Evolutionary conservation across 208 protist species (phyloP), one percentile per base, ranked within the genome.

Genomic region (Wallacemonas collosoma): DNA sequence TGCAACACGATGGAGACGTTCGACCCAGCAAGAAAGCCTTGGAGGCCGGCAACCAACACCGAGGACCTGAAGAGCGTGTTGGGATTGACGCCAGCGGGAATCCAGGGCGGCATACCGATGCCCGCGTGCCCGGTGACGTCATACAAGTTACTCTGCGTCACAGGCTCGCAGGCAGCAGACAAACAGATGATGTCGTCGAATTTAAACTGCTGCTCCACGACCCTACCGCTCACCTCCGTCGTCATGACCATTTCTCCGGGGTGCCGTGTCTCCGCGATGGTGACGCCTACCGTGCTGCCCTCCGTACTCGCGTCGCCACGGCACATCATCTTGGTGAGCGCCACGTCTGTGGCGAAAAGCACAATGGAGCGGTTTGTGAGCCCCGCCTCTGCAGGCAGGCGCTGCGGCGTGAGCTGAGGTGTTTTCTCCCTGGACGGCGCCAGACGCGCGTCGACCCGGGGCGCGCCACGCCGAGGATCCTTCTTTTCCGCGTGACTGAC

Each of bases 1-100:
- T 82, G 81, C 55, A 86, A 45, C 51, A 79, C 48, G 48, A 86
- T 35, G 3, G 76, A 36, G 12, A 72, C 64, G 71, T 82, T 86
- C 72, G 55, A 76, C 55, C 81, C 76, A 1, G 58, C 68, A 3
- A 81, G 45, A 35, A 75, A 82, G 11, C 63, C 63, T 2, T 62
- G 47, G 40, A 82, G 40, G 4, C 73, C 76, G 9, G 57, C 70
- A 43, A 58, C 54, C 60, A 86, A 66, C 41, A 77, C 9, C 12
- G 35, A 17, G 0, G 71, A 77, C 38, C 53, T 56, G 3, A 41
- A 36, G 4, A 81, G 43, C 1, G 40, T 8, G 50, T n/a, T 60
- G 55, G 56, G 60, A 47, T 81, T 81, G 58, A 43, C 54, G 6
- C 54, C 56, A 7, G 51, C 6, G 39, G 47, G 65, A 35, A 53